Conservation (phyloP, 2,329 filamentous ascomycete genomes). For the Pseudogymnoascus destructans region DNA sequence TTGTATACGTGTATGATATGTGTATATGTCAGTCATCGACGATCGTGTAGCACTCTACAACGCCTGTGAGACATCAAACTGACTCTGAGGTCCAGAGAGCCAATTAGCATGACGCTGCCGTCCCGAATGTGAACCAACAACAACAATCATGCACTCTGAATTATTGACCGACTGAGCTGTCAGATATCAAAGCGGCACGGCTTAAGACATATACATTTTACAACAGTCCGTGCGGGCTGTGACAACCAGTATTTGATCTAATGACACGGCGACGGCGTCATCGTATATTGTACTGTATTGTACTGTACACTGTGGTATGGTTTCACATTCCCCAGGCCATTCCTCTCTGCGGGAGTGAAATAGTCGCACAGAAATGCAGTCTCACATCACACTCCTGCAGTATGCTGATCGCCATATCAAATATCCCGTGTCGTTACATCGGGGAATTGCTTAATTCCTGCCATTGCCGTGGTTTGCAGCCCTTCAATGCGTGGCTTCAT, state of each 20-base stretch:
- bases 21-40: background rate
- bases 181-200: background rate
- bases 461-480: background rate
- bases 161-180: background rate
- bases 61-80: background rate
- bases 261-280: background rate
- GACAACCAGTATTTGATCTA: background rate
- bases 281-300: background rate
- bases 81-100: background rate
- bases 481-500: slow-evolving; percentile 12
- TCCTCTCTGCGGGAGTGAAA: background rate
- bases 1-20: background rate
- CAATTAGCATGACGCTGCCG: background rate
- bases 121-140: background rate
- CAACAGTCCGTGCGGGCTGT: no score
- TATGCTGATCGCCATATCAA: background rate
- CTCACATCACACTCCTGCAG: background rate
- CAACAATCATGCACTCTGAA: background rate
- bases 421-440: background rate
- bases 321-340: background rate
- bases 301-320: background rate
- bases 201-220: background rate
- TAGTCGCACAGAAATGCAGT: background rate
- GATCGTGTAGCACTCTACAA: background rate
- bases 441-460: background rate